These are phyloP conservation scores for Pythium vanterpoolii DNA, from an alignment of 352 stramenopile species.

Conservation along the genomic window DNA sequence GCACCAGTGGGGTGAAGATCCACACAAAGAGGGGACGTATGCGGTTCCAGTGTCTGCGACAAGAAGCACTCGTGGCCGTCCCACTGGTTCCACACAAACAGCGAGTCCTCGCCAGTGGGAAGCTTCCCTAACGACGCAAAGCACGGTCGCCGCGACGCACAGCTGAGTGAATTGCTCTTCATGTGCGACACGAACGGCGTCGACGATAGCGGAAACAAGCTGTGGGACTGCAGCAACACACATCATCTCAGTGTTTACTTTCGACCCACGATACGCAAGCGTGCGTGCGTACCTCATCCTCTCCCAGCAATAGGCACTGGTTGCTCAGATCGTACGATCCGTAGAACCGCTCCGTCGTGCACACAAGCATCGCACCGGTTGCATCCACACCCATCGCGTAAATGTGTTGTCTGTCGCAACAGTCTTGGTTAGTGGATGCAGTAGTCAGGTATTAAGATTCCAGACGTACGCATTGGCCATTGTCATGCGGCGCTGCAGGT, in stretches of 20 bases:
- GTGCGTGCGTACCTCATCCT: conserved; percentile 53
- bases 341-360: conserved; percentile 55
- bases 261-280: not conserved
- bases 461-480: conserved; percentile 37
- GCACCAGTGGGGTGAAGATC: conserved; percentile 58
- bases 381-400: conserved; percentile 43
- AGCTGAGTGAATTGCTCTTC: conserved; percentile 37
- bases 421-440: not conserved
- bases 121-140: conserved; percentile 46
- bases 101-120: conserved; percentile 32
- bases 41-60: conserved; percentile 41
- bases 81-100: conserved; percentile 63
- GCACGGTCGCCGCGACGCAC: conserved; percentile 40
- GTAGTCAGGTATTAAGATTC: not conserved
- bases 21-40: conserved; percentile 34
- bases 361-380: conserved; percentile 47
- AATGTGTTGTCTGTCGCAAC: conserved; percentile 37
- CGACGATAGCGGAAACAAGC: conserved; percentile 37
- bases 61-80: conserved; percentile 62
- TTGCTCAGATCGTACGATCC: conserved; percentile 74
- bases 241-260: not conserved
- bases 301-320: conserved; percentile 53
- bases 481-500: conserved; percentile 60
- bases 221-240: conserved; percentile 26
- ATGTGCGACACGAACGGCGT: conserved; percentile 37